phyloP scores from a whole-genome alignment of 352 stramenopile species.

The Globisporangium perplexum region DNA sequence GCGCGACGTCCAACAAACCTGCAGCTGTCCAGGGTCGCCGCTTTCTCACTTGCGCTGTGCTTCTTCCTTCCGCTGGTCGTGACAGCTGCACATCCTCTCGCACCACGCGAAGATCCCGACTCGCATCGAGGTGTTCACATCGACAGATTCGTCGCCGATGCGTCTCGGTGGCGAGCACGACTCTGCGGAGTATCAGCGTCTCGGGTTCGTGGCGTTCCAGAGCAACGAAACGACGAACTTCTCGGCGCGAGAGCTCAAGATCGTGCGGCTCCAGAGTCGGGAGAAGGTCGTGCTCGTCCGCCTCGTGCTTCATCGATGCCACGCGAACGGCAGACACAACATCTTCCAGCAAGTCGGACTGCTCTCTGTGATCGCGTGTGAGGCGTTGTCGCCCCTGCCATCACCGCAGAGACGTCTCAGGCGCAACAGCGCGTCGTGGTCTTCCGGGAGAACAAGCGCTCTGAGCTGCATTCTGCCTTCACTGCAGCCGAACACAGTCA shows the following conservation, averaged over 20 bases:
- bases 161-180: not conserved
- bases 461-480: not conserved
- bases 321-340: constrained; percentile 35
- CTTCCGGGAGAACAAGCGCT: not conserved
- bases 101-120: constrained; percentile 39
- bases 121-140: constrained; percentile 43
- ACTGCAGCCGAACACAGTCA: not conserved
- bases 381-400: not conserved
- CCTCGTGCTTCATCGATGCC: constrained; percentile 38
- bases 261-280: constrained; percentile 20
- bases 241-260: constrained; percentile 42
- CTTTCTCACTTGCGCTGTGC: too few species aligned
- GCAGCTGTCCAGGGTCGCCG: too few species aligned
- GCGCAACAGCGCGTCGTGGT: constrained; percentile 3
- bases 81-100: constrained; percentile 24
- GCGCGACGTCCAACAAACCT: not conserved
- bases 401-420: not conserved
- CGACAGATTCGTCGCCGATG: not conserved
- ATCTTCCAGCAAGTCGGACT: constrained; percentile 51
- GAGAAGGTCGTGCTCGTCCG: constrained; percentile 27
- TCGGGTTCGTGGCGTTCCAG: constrained; percentile 38
- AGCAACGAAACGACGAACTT: constrained; percentile 18
- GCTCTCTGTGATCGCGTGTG: constrained; percentile 19
- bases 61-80: not conserved
- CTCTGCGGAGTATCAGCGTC: constrained; percentile 20